phyloP scores from a whole-genome alignment of 148 eudicot species.

The Silene uniflora region DNA sequence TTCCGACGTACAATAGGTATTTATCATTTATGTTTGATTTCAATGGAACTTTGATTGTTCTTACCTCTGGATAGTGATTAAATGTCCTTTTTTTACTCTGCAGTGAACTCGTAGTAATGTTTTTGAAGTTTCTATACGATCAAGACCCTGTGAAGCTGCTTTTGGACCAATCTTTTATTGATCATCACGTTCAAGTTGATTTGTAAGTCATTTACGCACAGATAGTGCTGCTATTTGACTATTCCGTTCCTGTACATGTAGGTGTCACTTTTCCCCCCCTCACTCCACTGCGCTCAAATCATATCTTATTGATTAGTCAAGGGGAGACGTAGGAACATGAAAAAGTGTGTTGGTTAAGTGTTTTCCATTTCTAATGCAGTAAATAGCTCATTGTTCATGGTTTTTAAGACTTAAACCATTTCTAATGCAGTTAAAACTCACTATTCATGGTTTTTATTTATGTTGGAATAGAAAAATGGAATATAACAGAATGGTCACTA shows the following conservation, averaged over 20 bases:
- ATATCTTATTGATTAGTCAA: not conserved
- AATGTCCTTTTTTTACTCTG: slow-evolving; percentile 24
- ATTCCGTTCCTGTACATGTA: not conserved
- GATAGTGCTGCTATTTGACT: not conserved
- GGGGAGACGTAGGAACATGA: not conserved
- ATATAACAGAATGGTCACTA: no score
- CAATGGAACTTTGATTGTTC: not conserved
- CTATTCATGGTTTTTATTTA: not conserved
- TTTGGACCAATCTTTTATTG: slow-evolving; percentile 54
- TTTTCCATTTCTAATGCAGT: not conserved
- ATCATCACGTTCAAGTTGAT: slow-evolving; percentile 58
- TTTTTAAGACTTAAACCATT: not conserved
- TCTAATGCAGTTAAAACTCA: not conserved
- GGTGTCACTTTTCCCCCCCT: not conserved
- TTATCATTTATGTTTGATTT: slow-evolving; percentile 11
- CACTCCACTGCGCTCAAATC: not conserved
- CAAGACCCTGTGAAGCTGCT: slow-evolving; percentile 80
- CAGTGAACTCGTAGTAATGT: slow-evolving; percentile 90
- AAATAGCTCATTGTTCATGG: not conserved
- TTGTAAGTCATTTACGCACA: slow-evolving; percentile 46
- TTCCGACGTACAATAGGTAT: slow-evolving; percentile 76
- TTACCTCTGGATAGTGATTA: slow-evolving; percentile 7
- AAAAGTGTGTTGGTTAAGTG: not conserved
- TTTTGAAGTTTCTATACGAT: slow-evolving; percentile 86
- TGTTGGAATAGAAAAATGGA: not conserved